A percentile compares a stretch with the other conserved stretches of the same genome.
phyloP scores from a whole-genome alignment of 2,329 filamentous ascomycete genomes.

The Fusarium heterosporum region DNA sequence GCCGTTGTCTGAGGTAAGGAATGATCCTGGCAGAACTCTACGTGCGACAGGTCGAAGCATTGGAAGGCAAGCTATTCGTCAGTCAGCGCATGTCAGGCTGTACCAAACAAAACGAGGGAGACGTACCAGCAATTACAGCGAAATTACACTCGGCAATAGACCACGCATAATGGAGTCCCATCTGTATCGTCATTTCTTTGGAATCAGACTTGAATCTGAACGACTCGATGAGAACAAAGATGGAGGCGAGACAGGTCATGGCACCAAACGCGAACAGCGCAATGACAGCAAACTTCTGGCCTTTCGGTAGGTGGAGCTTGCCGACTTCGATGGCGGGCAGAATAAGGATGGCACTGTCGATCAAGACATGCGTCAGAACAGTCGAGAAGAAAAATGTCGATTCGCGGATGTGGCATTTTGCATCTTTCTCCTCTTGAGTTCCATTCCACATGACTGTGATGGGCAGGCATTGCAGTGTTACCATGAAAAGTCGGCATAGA shows the following conservation, averaged over 20 bases:
- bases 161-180: slow-evolving; percentile 47
- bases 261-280: slow-evolving; percentile 48
- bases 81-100: neutral
- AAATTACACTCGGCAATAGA: slow-evolving; percentile 48
- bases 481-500: slow-evolving; percentile 48
- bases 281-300: slow-evolving; percentile 48
- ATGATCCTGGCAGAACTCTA: slow-evolving; percentile 37
- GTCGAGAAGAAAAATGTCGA: slow-evolving; percentile 51
- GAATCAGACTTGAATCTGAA: slow-evolving; percentile 39
- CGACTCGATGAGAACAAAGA: slow-evolving; percentile 46
- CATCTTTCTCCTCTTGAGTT: slow-evolving; percentile 35
- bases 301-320: slow-evolving; percentile 46
- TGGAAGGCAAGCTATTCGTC: slow-evolving; percentile 34
- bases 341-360: slow-evolving; percentile 50
- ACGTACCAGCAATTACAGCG: slow-evolving; percentile 46
- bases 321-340: slow-evolving; percentile 50
- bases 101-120: fast-evolving
- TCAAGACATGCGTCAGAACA: slow-evolving; percentile 47
- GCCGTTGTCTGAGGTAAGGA: slow-evolving; percentile 28
- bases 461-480: slow-evolving; percentile 51
- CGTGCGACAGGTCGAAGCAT: slow-evolving; percentile 40
- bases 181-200: slow-evolving; percentile 44
- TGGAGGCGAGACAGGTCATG: slow-evolving; percentile 46
- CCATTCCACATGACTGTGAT: slow-evolving; percentile 51
- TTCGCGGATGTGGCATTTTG: slow-evolving; percentile 48